Base-by-base conservation (phyloP, 495 filamentous ascomycete species). In the Glonium stellatum region DNA sequence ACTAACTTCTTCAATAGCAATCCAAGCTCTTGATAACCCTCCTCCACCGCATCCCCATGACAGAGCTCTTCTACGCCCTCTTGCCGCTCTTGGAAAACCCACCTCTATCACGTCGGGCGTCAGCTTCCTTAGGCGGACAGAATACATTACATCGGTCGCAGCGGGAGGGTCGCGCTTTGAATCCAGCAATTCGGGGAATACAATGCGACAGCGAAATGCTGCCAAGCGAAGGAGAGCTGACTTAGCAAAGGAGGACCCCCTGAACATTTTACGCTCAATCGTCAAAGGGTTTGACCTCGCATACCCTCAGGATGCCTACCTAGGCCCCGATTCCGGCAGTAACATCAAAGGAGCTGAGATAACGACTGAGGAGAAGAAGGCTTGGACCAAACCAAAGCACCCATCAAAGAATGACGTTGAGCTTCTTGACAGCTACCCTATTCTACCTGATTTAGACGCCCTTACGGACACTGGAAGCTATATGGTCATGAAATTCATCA, bases 41-140 rank as follows among this genome's bases (percentile, higher is more conserved):
- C 87, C 86, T 35, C 79, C 80, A 1, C 71, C 90, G 51, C 90
- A 97, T 65, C 88, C 90, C 15, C 82, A 83, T 55, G 93, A 98
- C 73, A 83, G 88, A 37, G 76, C 80, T 3, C 85, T 98, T 47
- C 80, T 97, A 47, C 82, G 88, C 62, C 86, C 88, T 1, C 82
- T 95, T 18, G 80, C 88, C 5, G 81, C 87, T 27, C 81, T 97
- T 23, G 90, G 88, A 21, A 95, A 96, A 71, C 86, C 89, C 1
- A 79, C 76, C 34, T 80, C 87, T 1, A 81, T 81, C 51, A 77
- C 78, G 53, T 71, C 79, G n/a, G 81, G 81, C 55, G 87, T 95
- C 53, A 96, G 90, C 63, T 97, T 98, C 82, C 82, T 98, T 55
- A 88, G 93, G 37, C 86, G 92, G 48, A 97, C 95, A 13, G 95